Base-by-base conservation (phyloP, 768 basidiomycete genomes). In the Trametes cingulata region DNA sequence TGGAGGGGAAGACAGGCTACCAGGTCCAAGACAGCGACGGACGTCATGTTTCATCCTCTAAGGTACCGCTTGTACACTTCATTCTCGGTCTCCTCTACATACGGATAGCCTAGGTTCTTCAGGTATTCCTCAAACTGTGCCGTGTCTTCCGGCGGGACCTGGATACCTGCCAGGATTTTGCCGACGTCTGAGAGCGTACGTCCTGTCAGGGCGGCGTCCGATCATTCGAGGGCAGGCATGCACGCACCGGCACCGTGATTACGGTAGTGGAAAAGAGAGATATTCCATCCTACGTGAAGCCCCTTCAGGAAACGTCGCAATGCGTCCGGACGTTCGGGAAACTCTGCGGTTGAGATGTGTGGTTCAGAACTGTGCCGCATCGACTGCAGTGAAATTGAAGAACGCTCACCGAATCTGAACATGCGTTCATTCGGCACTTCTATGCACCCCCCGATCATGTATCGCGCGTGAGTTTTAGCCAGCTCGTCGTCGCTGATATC, bases 401-500 rank as follows among this genome's bases (percentile, higher is more conserved):
- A 46, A 27, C 4, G 79, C 91, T 50, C 66, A 95, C 95, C 95
- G 71, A 99, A 99, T 71, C 95, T 80, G 72, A 98, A 93, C 24
- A 98, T 69, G 45, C 96, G 82, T 75, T 99, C 97, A 65, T 98
- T 78, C 1, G 86, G 78, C 5, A 96, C 94, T 14, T 75, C 74
- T 42, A 82, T 80, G 60, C 86, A 82, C 1, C 97, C 96, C 12
- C 97, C 97, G 33, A 98, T 86, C 85, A 99, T 90, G 72, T 98
- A 98, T 35, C 96, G 82, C 7, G 87, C 86, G 70, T 99, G 97
- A 65, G 86, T 91, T 73, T 99, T 99, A 1, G 95, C 94, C 71
- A 98, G 78, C 76, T 99, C 97, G 67, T 98, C 86, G 68, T 98
- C 92, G 65, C 91, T 93, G 68, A 99, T 88, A 71, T 99, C 97